A percentile compares a stretch with the other conserved stretches of the same genome.
Conservation (phyloP, 208 protist genomes). For the Acanthamoeba healyi region DNA sequence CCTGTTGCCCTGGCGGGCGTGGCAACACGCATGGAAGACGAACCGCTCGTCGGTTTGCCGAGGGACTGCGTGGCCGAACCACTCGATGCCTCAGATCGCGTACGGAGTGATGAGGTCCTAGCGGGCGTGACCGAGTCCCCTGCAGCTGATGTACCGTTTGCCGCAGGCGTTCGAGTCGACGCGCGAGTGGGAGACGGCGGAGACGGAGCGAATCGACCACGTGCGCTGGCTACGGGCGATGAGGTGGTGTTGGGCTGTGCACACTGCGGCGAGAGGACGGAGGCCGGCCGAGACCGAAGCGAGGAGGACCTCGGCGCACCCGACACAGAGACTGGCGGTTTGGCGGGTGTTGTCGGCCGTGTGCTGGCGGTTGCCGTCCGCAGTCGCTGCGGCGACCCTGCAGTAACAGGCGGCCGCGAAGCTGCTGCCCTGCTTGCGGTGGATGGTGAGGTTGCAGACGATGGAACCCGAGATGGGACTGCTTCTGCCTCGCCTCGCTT, state of each 20-base stretch:
- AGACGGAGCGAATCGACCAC: background rate
- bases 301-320: background rate
- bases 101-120: background rate
- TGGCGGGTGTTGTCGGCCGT: background rate
- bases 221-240: background rate
- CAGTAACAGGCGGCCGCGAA: too few species aligned
- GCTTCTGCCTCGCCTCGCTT: background rate
- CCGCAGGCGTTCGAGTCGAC: background rate
- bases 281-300: background rate
- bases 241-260: too few species aligned
- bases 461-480: background rate
- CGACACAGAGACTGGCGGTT: background rate
- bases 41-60: too few species aligned
- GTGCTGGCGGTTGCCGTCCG: background rate
- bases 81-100: background rate
- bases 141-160: too few species aligned
- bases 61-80: background rate
- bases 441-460: too few species aligned
- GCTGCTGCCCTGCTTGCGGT: background rate
- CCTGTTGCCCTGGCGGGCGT: background rate
- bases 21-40: background rate
- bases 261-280: too few species aligned
- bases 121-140: background rate
- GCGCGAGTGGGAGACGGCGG: background rate
- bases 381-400: background rate